Base-by-base conservation (phyloP, 1,139 yeast genomes). In the Saccharomycopsis crataegensis region DNA sequence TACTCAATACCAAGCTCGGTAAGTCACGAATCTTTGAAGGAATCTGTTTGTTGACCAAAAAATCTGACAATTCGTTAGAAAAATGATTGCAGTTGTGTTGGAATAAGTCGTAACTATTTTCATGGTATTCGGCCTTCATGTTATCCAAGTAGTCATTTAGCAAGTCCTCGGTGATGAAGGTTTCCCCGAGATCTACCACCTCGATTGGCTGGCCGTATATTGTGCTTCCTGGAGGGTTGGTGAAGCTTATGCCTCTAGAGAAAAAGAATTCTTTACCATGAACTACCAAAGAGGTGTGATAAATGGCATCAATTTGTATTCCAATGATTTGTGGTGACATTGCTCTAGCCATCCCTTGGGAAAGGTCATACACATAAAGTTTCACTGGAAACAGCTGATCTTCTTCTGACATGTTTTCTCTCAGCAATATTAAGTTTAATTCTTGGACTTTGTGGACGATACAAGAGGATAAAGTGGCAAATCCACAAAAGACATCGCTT, bases 11-110 rank as follows among this genome's bases (percentile, higher is more conserved):
- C 43, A 71, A 72, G 47, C 75, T 73, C 0, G 90, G 89, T 46
- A 83, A 70, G 32, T 71, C 67, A 51, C 76, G 67, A 33, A 83
- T 82, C 50, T 71, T 66, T 8, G 61, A 72, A 51, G 72, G 84
- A 67, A 67, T 78, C 69, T 62, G 75, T 62, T 72, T 69, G 14
- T 84, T 86, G 43, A 79, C 81, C 58, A 82, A 68, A 59, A 83
- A 83, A 59, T 83, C 83, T 49, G 79, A 65, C 54, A 80, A 62
- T 48, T 76, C 79, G 59, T 82, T 77, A 14, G 85, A 74, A 67
- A 83, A 82, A 60, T 83, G 86, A 66, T 83, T 83, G 65, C 90
- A 83, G 63, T 83, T 83, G 66, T 83, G 83, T 53, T 77, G 77
- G 58, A 83, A 81, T 58, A 83, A 67, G 59, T 82, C 81, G 64